phyloP scores from a whole-genome alignment of 371 early-diverging fungal species.

The Blastocladiella emersonii region DNA sequence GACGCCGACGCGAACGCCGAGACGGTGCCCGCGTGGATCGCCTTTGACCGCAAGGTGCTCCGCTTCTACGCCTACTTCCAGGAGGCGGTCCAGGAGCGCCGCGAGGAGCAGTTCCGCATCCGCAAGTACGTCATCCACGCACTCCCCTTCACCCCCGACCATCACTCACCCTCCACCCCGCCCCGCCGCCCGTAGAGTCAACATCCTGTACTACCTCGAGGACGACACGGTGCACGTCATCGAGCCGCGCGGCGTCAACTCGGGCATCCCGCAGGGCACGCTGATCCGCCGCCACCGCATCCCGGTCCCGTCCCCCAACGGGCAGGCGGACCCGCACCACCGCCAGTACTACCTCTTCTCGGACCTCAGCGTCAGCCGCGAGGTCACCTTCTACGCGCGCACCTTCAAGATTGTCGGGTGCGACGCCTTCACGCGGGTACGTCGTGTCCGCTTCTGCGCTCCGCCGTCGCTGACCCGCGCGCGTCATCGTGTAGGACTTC shows the following conservation, averaged over 20 bases:
- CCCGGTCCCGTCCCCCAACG: constrained; percentile 14
- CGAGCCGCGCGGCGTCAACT: constrained; percentile 33
- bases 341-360: constrained; percentile 31
- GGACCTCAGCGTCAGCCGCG: constrained; percentile 33
- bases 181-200: too few relatives aligned
- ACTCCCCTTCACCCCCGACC: not conserved
- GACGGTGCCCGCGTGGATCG: constrained; percentile 39
- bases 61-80: constrained; percentile 43
- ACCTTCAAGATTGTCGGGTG: constrained; percentile 40
- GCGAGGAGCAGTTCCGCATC: constrained; percentile 39
- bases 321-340: constrained; percentile 13
- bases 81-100: constrained; percentile 34
- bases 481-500: constrained; percentile 20
- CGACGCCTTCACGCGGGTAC: constrained; percentile 36
- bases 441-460: too few relatives aligned
- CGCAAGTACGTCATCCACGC: constrained; percentile 30
- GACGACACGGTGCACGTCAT: constrained; percentile 42
- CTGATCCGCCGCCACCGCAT: constrained; percentile 35
- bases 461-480: too few relatives aligned
- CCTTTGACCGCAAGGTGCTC: constrained; percentile 41
- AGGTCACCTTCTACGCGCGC: constrained; percentile 32
- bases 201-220: constrained; percentile 41
- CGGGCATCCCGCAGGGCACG: constrained; percentile 42
- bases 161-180: not conserved
- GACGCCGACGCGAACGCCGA: constrained; percentile 12